Base-by-base conservation (phyloP, 2,329 filamentous ascomycete species). In the Geosmithia morbida region DNA sequence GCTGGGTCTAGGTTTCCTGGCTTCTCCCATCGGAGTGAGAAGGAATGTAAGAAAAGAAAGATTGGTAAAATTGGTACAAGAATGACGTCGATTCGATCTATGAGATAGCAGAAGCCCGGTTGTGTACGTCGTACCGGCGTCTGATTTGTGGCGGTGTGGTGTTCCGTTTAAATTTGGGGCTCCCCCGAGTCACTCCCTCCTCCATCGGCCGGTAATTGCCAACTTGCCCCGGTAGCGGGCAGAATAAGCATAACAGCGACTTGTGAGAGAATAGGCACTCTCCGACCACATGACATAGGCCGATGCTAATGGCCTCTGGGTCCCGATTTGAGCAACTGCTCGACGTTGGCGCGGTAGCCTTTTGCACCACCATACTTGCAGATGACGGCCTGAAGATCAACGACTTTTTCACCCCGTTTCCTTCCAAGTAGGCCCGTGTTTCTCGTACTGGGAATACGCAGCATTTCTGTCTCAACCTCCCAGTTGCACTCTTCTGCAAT, bases 371-470 rank as follows among this genome's bases (percentile, higher is more conserved):
- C 76, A 54, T 77, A 74, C 50, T 67, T 68, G 13, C 57, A 53
- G 14, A 79, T 55, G 18, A 83, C 55, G 1, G 60, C 58, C 13
- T 17, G 5, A 3, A 33, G 16, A 29, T 62, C 48, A 19, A 77
- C 54, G 45, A 74, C 64, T 5, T 68, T 52, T 2, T 55, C 55
- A 1, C 52, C 44, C 44, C 50, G 54, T 4, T 55, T 58, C 30
- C 86, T 74, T 3, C 89, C 89, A 41, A 97, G 60, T 29, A 98
- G 68, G 1, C 82, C 87, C 17, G 82, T 79, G 62, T 97, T 97
- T 51, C 92, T 72, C 40, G 90, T 96, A 61, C 86, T 94, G 1
- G 92, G 92, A 51, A 98, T 97, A 43, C 90, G 74, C 56, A 98
- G 64, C 70, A 92, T 81, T 56, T 95, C 90, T 52, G 75, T 85